Evolutionary conservation across 257 asterid genomes (phyloP).

Genomic region (Solanum ossicruentum): DNA sequence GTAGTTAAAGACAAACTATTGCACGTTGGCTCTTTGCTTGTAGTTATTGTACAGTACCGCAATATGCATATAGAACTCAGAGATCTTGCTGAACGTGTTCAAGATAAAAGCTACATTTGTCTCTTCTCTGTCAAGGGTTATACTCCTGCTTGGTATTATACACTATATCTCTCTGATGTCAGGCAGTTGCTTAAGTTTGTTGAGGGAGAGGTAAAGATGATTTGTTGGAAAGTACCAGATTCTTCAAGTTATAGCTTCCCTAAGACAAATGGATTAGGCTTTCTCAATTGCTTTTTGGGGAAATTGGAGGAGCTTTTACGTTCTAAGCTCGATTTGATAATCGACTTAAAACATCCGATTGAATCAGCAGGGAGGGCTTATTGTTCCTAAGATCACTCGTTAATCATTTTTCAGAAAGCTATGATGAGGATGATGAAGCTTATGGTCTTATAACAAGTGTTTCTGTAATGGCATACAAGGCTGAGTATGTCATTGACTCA

Average conservation of each 20-base stretch:
- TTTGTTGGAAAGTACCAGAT: neutral
- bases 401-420: neutral
- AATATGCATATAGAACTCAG: neutral
- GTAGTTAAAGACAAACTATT: neutral
- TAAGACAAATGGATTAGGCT: neutral
- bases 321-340: neutral
- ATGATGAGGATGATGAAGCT: neutral
- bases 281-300: neutral
- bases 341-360: neutral
- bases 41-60: neutral
- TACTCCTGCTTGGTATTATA: neutral
- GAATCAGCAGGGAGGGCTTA: neutral
- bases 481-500: neutral
- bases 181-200: neutral
- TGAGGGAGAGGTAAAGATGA: neutral
- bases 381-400: neutral
- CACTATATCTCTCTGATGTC: neutral
- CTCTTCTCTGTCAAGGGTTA: neutral
- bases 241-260: neutral
- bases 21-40: neutral
- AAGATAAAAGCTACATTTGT: neutral
- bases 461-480: neutral
- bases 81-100: neutral
- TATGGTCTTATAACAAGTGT: neutral
- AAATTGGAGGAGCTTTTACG: neutral